Conservation (phyloP, 345 rosid genomes). For the Pseudoturritis turrita region DNA sequence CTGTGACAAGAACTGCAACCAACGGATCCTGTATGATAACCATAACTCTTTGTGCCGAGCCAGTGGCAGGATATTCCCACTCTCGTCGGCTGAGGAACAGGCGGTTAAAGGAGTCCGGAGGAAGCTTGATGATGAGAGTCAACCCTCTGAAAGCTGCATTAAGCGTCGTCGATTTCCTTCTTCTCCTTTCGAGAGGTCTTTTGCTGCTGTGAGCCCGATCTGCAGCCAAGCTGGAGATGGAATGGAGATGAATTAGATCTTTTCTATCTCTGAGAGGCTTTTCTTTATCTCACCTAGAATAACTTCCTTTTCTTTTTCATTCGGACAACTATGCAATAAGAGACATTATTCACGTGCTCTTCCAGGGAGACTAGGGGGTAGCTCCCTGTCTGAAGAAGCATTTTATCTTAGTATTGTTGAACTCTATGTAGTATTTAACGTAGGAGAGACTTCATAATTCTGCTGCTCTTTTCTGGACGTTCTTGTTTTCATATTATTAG, state of each 20-base stretch:
- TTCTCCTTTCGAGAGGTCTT: slow-evolving; percentile 89
- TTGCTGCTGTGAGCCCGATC: slow-evolving; percentile 75
- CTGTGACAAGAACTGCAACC: slow-evolving; percentile 98
- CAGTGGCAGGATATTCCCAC: slow-evolving; percentile 70
- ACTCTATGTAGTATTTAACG: slow-evolving; percentile 23
- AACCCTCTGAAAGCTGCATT: slow-evolving; percentile 57
- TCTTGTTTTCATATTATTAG: slow-evolving; percentile 6
- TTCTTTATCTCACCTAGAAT: slow-evolving; percentile 10
- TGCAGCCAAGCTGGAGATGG: slow-evolving; percentile 92
- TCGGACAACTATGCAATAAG: slow-evolving; percentile 37
- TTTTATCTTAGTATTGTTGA: slow-evolving; percentile 10
- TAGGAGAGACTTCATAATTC: slow-evolving; percentile 22
- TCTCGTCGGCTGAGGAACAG: slow-evolving; percentile 67
- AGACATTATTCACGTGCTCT: slow-evolving; percentile 35
- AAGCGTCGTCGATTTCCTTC: slow-evolving; percentile 63
- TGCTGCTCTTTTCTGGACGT: slow-evolving; percentile 4
- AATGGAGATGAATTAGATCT: slow-evolving; percentile 70
- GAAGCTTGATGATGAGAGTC: slow-evolving; percentile 82
- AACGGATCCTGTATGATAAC: slow-evolving; percentile 90
- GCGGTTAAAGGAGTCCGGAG: slow-evolving; percentile 88
- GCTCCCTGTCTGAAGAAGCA: slow-evolving; percentile 15
- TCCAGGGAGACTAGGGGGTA: slow-evolving; percentile 34
- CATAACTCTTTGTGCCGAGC: slow-evolving; percentile 86
- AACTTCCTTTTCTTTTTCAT: slow-evolving; percentile 12
- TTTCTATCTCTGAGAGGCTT: not conserved